These are phyloP conservation scores for Tulasnella sp. DNA, from an alignment of 768 basidiomycete species.

Conservation along the genomic window DNA sequence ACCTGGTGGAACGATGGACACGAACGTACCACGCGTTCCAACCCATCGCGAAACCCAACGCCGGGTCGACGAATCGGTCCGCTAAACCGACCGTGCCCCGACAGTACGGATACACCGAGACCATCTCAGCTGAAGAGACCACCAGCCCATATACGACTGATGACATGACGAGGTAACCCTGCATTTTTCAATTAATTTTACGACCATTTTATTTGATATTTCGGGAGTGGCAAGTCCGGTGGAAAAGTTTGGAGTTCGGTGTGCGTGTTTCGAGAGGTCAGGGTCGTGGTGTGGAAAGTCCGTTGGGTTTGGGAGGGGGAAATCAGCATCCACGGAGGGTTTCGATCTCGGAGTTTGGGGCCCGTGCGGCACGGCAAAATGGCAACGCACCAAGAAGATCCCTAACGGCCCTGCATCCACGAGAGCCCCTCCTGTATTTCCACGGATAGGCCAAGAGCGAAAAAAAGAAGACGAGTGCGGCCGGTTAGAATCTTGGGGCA, in stretches of 20 bases:
- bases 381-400: conserved; percentile 12
- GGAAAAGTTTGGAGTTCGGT: background rate
- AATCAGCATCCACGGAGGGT: too few relatives aligned
- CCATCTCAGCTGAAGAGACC: conserved; percentile 17
- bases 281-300: background rate
- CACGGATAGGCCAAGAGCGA: background rate
- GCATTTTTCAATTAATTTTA: background rate
- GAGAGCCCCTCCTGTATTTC: conserved; percentile 5
- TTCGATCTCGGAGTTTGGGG: too few relatives aligned
- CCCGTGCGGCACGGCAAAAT: too few relatives aligned
- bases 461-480: background rate
- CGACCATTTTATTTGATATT: background rate
- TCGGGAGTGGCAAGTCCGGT: background rate
- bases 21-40: conserved; percentile 23
- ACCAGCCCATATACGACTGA: conserved; percentile 9
- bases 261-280: background rate
- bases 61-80: conserved; percentile 21
- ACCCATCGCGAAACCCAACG: conserved; percentile 22
- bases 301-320: background rate
- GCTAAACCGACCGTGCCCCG: conserved; percentile 20
- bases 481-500: background rate
- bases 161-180: conserved; percentile 7
- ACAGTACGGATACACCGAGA: conserved; percentile 12
- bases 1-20: background rate
- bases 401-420: conserved; percentile 12